A percentile compares a stretch with the other conserved stretches of the same genome.
Conservation (phyloP, 2,329 filamentous ascomycete species). For the Chaetomiaceae sp. region DNA sequence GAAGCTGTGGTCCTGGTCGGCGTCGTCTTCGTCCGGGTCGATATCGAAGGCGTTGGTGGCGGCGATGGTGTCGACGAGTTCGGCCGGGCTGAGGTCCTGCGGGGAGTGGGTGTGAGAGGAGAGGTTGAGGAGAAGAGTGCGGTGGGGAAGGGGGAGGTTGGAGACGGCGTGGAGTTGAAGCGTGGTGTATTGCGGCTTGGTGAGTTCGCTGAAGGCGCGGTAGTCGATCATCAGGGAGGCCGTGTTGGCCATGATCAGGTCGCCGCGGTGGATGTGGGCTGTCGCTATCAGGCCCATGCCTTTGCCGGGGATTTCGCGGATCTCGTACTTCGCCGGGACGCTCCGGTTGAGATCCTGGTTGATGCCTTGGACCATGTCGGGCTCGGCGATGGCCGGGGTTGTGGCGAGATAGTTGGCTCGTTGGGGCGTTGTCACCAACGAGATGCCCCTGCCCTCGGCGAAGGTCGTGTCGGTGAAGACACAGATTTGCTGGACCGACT, state of each 20-base stretch:
- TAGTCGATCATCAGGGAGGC: slow-evolving; percentile 39
- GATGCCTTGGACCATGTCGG: slow-evolving; percentile 21
- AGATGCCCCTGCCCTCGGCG: slow-evolving; percentile 36
- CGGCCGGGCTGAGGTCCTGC: slow-evolving; percentile 23
- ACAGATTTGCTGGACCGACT: slow-evolving; percentile 29
- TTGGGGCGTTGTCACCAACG: slow-evolving; percentile 35
- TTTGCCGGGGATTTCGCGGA: slow-evolving; percentile 38
- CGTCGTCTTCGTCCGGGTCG: slow-evolving; percentile 30
- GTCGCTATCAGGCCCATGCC: slow-evolving; percentile 37
- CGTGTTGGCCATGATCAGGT: slow-evolving; percentile 38
- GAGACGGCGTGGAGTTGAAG: slow-evolving; percentile 34
- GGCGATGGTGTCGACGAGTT: slow-evolving; percentile 35
- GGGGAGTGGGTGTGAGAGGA: slow-evolving; percentile 32
- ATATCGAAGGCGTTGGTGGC: slow-evolving; percentile 40
- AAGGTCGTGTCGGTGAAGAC: slow-evolving; percentile 35
- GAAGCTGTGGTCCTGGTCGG: slow-evolving; percentile 30
- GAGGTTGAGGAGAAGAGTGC: slow-evolving; percentile 33
- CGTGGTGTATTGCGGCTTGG: slow-evolving; percentile 25
- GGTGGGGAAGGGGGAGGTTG: slow-evolving; percentile 31
- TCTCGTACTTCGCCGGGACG: slow-evolving; percentile 29
- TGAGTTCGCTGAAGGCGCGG: slow-evolving; percentile 32
- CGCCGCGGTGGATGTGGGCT: slow-evolving; percentile 33
- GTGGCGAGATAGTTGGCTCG: slow-evolving; percentile 31
- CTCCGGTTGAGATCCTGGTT: slow-evolving; percentile 30
- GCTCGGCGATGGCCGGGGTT: slow-evolving; percentile 29